Base-by-base conservation (phyloP, 495 filamentous ascomycete species). In the Darksidea phi region DNA sequence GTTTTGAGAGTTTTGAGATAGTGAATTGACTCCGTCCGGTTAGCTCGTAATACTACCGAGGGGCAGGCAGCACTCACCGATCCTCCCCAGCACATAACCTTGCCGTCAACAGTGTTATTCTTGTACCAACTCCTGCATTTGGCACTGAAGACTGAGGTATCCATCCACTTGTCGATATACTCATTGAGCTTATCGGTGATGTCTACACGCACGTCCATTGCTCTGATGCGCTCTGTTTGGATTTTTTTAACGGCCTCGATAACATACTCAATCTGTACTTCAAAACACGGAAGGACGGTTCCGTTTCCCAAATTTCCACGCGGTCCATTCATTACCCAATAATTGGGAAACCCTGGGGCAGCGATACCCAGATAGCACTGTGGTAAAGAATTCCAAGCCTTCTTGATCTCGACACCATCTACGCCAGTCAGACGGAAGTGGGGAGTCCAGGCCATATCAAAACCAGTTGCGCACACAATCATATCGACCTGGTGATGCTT, bases 101-200 rank as follows among this genome's bases (percentile, higher is more conserved):
- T 76, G 18, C 72, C 71, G 53, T 73, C 66, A n/a, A n/a, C n/a
- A n/a, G n/a, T n/a, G n/a, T n/a, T n/a, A n/a, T n/a, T n/a, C 62
- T 75, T 74, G 63, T 71, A 73, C 72, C 73, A 75, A 62, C 65
- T 68, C n/a, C 69, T 55, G 64, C 74, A 76, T 25, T 71, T 73
- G 26, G 71, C 70, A 48, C 69, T 24, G 70, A 66, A 74, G 1
- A 75, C 73, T 11, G 69, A 71, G 5, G 20, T 57, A 52, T 71
- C 63, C 57, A 70, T 66, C 57, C 61, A 72, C 52, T 63, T 50
- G 55, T 74, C 71, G 50, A 72, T 69, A 51, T 76, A 68, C 0
- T 59, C 63, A 48, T 73, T 72, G 48, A 74, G 61, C 24, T 72
- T 67, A 32, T 73, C 70, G 1, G 71, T 51, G 1, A 70, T 70